Percentiles rank a stretch among this genome's conserved stretches.
phyloP scores from a whole-genome alignment of 169 alveolate species.

The Eimeria necatrix region DNA sequence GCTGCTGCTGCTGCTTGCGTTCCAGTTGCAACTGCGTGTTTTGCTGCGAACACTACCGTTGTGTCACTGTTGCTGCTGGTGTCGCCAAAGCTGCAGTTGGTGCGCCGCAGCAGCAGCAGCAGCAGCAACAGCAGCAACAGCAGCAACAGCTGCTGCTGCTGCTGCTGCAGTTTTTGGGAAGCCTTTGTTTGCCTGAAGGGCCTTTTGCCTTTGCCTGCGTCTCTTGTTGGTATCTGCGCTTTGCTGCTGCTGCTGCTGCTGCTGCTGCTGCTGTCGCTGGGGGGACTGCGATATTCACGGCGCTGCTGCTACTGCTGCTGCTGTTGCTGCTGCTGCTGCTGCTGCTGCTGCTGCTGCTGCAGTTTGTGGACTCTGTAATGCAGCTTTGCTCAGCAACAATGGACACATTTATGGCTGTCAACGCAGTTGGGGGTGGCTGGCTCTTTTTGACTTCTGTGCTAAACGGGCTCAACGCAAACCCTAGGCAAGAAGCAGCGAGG shows the following conservation, averaged over 20 bases:
- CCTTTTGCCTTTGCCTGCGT: not conserved
- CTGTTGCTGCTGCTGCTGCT: conserved; percentile 41
- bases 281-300: not conserved
- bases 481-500: not conserved
- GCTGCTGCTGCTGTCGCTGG: not conserved
- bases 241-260: not conserved
- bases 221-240: not conserved
- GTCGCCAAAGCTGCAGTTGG: conserved; percentile 16
- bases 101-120: not conserved
- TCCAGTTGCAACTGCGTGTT: not conserved
- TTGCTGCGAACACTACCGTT: not conserved
- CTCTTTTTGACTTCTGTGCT: conserved; percentile 10
- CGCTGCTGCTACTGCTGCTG: not conserved
- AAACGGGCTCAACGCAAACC: conserved; percentile 54
- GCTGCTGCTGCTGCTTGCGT: conserved; percentile 15
- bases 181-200: not conserved
- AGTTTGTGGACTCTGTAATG: conserved; percentile 27
- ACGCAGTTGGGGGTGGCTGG: conserved; percentile 43
- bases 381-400: not conserved
- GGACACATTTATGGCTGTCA: conserved; percentile 5
- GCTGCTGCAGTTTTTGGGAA: not conserved
- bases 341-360: conserved; percentile 42
- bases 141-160: not conserved
- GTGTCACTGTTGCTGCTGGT: not conserved
- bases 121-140: not conserved